Evolutionary conservation across 306 rosid genomes (phyloP), one percentile per base, ranked within the genome.

Genomic region (Cyamopsis tetragonoloba): DNA sequence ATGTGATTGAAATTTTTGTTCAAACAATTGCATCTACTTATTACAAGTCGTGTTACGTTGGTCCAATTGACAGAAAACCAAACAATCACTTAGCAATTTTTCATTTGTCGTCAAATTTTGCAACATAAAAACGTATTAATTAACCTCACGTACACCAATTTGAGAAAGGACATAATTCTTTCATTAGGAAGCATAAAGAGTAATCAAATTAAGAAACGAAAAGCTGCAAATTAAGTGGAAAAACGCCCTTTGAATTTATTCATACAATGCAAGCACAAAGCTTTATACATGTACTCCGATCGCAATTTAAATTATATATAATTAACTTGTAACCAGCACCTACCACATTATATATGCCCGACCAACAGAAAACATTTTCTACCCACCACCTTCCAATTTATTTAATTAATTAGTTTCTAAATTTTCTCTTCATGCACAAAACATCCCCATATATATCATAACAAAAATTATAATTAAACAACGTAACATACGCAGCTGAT

Each of bases 161-260:
- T n/a, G n/a, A n/a, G n/a, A n/a, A n/a, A n/a, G n/a, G n/a, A n/a
- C n/a, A n/a, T n/a, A n/a, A n/a, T n/a, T n/a, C n/a, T n/a, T n/a
- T n/a, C n/a, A n/a, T n/a, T n/a, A 13, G 30, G 11, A 38, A 58
- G 38, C 34, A 15, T 49, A 17, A 53, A 23, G 3, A 6, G 12
- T n/a, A 11, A 48, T 39, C 7, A 18, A 17, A 43, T n/a, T n/a
- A n/a, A n/a, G 7, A 7, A 5, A 26, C 12, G 6, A 66, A 4
- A 55, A 67, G 39, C 23, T 57, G 11, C 8, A 63, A 43, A 44
- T 15, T 14, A n/a, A n/a, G 46, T 13, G 55, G 34, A 43, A 46
- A 62, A 2, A 2, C 4, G n/a, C 20, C 8, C 12, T 59, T n/a
- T 66, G n/a, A n/a, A n/a, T n/a, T 75, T 76, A 79, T 76, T 77